A percentile compares a stretch with the other conserved stretches of the same genome.
phyloP scores from a whole-genome alignment of 2,329 filamentous ascomycete genomes.

The Talaromyces sp. region DNA sequence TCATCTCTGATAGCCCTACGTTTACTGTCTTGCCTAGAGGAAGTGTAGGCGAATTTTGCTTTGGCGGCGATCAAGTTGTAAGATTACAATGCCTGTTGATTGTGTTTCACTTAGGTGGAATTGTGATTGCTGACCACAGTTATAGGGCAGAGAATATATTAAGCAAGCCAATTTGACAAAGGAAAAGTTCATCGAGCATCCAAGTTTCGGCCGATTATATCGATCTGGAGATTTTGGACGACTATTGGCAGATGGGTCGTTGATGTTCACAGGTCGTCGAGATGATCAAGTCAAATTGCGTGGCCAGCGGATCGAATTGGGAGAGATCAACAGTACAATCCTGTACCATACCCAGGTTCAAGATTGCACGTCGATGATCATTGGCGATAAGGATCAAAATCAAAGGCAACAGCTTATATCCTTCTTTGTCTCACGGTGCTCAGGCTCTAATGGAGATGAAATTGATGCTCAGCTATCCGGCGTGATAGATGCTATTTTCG shows the following conservation, averaged over 20 bases:
- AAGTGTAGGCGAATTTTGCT: constrained; percentile 76
- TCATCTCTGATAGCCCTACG: constrained; percentile 45
- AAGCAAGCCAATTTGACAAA: constrained; percentile 58
- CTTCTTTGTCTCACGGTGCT: constrained; percentile 58
- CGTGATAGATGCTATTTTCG: constrained; percentile 48
- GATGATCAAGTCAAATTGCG: constrained; percentile 80
- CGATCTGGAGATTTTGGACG: constrained; percentile 77
- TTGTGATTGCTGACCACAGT: neutral
- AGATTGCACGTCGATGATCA: constrained; percentile 62
- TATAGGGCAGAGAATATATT: constrained; percentile 61
- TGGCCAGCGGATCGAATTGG: constrained; percentile 72
- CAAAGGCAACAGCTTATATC: constrained; percentile 54
- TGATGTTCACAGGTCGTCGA: constrained; percentile 66
- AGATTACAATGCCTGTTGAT: constrained; percentile 10
- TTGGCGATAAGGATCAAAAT: constrained; percentile 37
- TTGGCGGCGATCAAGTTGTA: constrained; percentile 77
- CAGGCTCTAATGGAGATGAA: neutral
- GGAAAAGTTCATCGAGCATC: constrained; percentile 64
- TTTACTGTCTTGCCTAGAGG: constrained; percentile 61
- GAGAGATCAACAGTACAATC: constrained; percentile 65
- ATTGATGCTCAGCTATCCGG: constrained; percentile 6
- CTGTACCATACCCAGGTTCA: constrained; percentile 48
- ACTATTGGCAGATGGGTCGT: constrained; percentile 68
- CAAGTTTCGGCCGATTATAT: constrained; percentile 67
- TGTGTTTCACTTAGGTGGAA: neutral